phyloP scores from a whole-genome alignment of 2,329 filamentous ascomycete species.

The Esteya vermicola region DNA sequence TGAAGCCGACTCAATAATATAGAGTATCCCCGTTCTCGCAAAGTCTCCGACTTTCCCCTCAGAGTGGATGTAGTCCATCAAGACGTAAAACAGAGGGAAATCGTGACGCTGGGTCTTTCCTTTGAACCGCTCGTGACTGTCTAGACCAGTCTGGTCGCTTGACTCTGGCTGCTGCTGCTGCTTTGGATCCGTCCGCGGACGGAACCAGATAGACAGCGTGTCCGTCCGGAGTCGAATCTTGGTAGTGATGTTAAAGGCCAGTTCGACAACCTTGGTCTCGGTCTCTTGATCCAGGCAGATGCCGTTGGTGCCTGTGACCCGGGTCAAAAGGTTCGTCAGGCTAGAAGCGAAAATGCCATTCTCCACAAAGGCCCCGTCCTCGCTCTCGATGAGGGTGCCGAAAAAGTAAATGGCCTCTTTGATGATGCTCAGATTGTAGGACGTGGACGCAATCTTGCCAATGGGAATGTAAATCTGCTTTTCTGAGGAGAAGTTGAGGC shows the following conservation, averaged over 20 bases:
- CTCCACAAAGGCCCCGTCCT: constrained; percentile 89
- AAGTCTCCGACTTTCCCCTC: constrained; percentile 93
- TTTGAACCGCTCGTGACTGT: constrained; percentile 66
- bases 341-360: constrained; percentile 74
- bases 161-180: constrained; percentile 13
- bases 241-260: constrained; percentile 90
- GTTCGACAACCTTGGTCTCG: constrained; percentile 77
- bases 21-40: constrained; percentile 81
- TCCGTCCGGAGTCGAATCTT: constrained; percentile 85
- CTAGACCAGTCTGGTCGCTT: constrained; percentile 23
- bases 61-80: constrained; percentile 94
- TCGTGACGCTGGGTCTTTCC: constrained; percentile 80
- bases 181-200: constrained; percentile 30
- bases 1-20: constrained; percentile 88
- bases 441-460: constrained; percentile 74
- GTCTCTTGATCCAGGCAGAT: constrained; percentile 65
- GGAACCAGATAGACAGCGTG: constrained; percentile 87
- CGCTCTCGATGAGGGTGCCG: constrained; percentile 84
- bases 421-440: constrained; percentile 74
- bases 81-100: constrained; percentile 87
- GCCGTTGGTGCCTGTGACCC: constrained; percentile 60
- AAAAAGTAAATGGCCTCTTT: constrained; percentile 76
- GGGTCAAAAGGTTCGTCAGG: constrained; percentile 71
- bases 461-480: constrained; percentile 85
- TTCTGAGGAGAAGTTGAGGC: constrained; percentile 71